These are phyloP conservation scores for Colletotrichum chrysophilum DNA, from an alignment of 2,329 filamentous ascomycete species.

Conservation along the genomic window DNA sequence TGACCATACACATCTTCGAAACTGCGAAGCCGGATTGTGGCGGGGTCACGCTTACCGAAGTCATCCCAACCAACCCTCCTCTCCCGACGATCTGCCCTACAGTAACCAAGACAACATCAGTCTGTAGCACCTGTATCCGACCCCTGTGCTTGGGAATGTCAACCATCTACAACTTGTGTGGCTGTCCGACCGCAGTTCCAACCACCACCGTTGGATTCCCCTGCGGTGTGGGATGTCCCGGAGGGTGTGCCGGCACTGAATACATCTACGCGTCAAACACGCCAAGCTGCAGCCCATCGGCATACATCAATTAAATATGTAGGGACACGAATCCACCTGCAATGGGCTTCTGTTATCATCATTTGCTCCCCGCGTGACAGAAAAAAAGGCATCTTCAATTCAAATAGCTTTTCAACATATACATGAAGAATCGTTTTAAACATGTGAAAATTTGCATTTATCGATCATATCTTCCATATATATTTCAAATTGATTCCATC, in stretches of 20 bases:
- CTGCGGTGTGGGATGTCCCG: conserved; percentile 2
- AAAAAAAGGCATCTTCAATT: background rate
- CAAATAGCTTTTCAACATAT: background rate
- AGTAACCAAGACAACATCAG: background rate
- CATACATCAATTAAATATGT: background rate
- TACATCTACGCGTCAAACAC: conserved; percentile 8
- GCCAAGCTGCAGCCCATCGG: background rate
- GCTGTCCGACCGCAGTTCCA: conserved; percentile 4
- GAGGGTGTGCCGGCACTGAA: conserved; percentile 5
- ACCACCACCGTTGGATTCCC: background rate
- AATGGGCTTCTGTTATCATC: background rate
- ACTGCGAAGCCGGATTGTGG: background rate
- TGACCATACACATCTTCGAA: conserved; percentile 6
- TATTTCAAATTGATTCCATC: background rate
- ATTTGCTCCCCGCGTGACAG: background rate
- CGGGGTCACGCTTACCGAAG: background rate
- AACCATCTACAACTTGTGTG: conserved; percentile 1
- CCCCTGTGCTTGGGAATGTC: background rate
- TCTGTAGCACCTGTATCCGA: conserved; percentile 6
- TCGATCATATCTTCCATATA: background rate
- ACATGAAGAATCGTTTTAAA: background rate
- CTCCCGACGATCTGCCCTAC: background rate
- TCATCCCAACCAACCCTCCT: background rate
- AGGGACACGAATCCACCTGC: background rate
- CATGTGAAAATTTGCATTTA: background rate